Evolutionary conservation across 2,329 filamentous ascomycete genomes (phyloP), one percentile per base, ranked within the genome.

Genomic region (Macroventuria anomochaeta): DNA sequence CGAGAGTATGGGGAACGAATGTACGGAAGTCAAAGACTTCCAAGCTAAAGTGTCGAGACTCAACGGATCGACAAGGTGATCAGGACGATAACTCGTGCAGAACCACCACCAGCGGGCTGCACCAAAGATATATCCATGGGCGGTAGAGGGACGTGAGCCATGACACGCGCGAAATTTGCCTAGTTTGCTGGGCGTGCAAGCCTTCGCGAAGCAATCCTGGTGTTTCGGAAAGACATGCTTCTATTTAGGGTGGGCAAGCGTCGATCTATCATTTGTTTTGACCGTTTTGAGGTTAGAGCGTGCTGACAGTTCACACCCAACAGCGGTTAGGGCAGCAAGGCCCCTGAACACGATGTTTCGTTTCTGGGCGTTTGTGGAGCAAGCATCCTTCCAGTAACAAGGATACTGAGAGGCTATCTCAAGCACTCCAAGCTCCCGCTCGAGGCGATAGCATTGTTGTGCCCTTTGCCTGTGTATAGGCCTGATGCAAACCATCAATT

Each of bases 21-120:
- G 72, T 69, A 75, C 68, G 54, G 71, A 73, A 71, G 69, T 63
- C 64, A 61, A 59, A 59, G 63, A 69, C 65, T 64, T 68, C 71
- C 65, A 67, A 34, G 44, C 32, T 38, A 56, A 60, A 58, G 59
- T 51, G 58, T 52, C 56, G 49, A 56, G 43, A 53, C 61, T 59
- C 50, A 41, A 46, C 15, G 42, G 43, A 38, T 63, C 63, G 58
- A 63, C 55, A 33, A 55, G 33, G 52, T 53, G 63, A 53, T 44
- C 46, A 60, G 55, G 64, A 59, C 61, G 65, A 63, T 59, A 59
- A 59, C 51, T 60, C 62, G 62, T 66, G 47, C 42, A 23, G 55
- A 55, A 38, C 39, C 17, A 25, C 17, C 10, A 32, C 31, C 29
- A 47, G 55, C 55, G 44, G 44, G 42, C 44, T 29, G 48, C 56